Base-by-base conservation (phyloP, 352 stramenopile species). In the Pythium guiyangense region DNA sequence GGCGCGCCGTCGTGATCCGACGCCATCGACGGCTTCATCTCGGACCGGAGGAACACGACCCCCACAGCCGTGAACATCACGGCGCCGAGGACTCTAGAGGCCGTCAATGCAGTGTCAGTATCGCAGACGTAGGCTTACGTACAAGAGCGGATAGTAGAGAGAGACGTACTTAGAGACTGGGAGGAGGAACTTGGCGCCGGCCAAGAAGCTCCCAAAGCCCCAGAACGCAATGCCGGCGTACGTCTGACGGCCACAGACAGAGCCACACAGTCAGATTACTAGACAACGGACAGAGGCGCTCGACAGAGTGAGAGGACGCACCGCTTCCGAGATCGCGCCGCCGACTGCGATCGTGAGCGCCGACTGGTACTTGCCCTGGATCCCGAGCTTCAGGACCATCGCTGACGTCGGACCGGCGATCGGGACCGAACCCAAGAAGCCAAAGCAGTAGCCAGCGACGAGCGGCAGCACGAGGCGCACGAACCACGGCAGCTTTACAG, bases 181-280 rank as follows among this genome's bases (percentile, higher is more conserved):
- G 15, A 96, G 46, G 17, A 96, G 56, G 58, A 88, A 93, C 57
- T 91, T 92, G 37, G 83, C 77, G 9, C 86, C 84, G 1, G 84
- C 84, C 35, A 96, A 64, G 52, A 96, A 94, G 62, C 84, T 94
- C 3, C 86, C 86, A 69, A 96, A 96, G 22, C 86, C 86, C 86
- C 86, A 96, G 49, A 94, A 96, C 45, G 86, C 86, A 39, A 96
- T 88, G 2, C 81, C 84, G 14, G 86, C 86, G 48, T 96, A 96
- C 37, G 85, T 94, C 86, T 93, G 52, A 2, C 20, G 18, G 17
- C 20, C 18, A 35, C 11, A 54, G 22, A 15, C 29, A 58, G 51
- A 17, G 2, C 20, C 37, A 20, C 9, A 62, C 47, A 54, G 0
- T 52, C 10, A 55, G 43, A 56, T 27, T 42, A 68, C 54, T 27